phyloP scores from a whole-genome alignment of 2,329 filamentous ascomycete genomes.

The Pseudogymnoascus sp. region DNA sequence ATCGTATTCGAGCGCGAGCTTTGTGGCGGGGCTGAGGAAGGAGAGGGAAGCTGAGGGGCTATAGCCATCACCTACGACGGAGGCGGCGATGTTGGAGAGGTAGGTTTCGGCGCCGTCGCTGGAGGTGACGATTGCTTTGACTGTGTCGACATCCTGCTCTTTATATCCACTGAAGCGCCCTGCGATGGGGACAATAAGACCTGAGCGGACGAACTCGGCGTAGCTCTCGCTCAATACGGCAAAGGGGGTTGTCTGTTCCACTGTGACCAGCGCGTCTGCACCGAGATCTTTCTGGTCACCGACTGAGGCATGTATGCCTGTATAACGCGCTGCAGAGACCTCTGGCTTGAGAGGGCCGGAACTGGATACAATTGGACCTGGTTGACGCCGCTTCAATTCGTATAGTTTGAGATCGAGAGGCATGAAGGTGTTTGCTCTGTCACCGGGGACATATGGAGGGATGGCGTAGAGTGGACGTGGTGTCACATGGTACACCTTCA shows the following conservation, averaged over 20 bases:
- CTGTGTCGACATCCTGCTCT: not conserved
- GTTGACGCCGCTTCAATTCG: constrained; percentile 54
- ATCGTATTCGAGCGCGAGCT: constrained; percentile 49
- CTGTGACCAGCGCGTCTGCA: constrained; percentile 10
- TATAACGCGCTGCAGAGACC: constrained; percentile 45
- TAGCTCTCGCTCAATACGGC: constrained; percentile 21
- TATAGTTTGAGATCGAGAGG: constrained; percentile 66
- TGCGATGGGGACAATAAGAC: constrained; percentile 18
- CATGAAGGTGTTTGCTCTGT: constrained; percentile 42
- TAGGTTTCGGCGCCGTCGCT: constrained; percentile 22
- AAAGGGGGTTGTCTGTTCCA: constrained; percentile 14
- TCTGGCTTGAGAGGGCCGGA: constrained; percentile 56
- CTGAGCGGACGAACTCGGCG: constrained; percentile 18
- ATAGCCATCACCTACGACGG: constrained; percentile 71
- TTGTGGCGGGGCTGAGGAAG: constrained; percentile 51
- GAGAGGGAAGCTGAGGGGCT: constrained; percentile 53
- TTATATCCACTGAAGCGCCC: constrained; percentile 10
- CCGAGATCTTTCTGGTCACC: constrained; percentile 28
- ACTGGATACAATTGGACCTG: constrained; percentile 48
- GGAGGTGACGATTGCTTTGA: constrained; percentile 21
- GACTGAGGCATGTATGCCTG: constrained; percentile 39
- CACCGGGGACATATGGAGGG: not conserved
- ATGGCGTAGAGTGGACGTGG: not conserved
- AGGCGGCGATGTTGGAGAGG: constrained; percentile 51
- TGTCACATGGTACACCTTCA: not conserved